These are phyloP conservation scores for Linnemannia elongata DNA, from an alignment of 192 early-diverging fungal genomes.

Conservation along the genomic window DNA sequence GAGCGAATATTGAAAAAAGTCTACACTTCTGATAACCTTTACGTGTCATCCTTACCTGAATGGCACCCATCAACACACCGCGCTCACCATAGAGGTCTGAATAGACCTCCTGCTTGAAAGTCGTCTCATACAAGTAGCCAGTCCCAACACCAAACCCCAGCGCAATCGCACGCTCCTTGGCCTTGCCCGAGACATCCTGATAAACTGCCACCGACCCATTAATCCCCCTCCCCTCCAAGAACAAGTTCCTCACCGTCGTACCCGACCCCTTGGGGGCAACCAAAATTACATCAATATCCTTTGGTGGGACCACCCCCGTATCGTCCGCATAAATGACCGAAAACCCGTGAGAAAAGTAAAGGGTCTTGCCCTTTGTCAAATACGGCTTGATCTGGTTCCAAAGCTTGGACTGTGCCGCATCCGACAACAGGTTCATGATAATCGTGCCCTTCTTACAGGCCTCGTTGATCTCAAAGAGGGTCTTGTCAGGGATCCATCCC, in stretches of 20 bases:
- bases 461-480: slow-evolving; percentile 93
- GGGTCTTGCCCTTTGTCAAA: slow-evolving; percentile 96
- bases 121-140: slow-evolving; percentile 98
- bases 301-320: slow-evolving; percentile 91
- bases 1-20: too few relatives aligned
- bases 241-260: slow-evolving; percentile 93
- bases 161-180: slow-evolving; percentile 92
- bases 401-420: slow-evolving; percentile 94
- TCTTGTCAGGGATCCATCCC: slow-evolving; percentile 97
- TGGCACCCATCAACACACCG: slow-evolving; percentile 98
- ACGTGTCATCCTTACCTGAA: slow-evolving; percentile 70
- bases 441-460: slow-evolving; percentile 91
- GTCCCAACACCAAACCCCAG: slow-evolving; percentile 95
- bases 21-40: too few relatives aligned
- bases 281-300: slow-evolving; percentile 95
- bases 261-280: slow-evolving; percentile 98
- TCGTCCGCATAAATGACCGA: slow-evolving; percentile 93
- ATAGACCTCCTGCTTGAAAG: slow-evolving; percentile 96
- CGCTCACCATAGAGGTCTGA: slow-evolving; percentile 98
- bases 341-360: slow-evolving; percentile 99
- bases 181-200: slow-evolving; percentile 95
- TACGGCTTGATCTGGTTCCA: slow-evolving; percentile 90
- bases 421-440: slow-evolving; percentile 95
- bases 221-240: slow-evolving; percentile 97
- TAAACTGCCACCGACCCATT: slow-evolving; percentile 97